Evolutionary conservation across 306 rosid genomes (phyloP).

Genomic region (Cotoneaster glaucophyllus): DNA sequence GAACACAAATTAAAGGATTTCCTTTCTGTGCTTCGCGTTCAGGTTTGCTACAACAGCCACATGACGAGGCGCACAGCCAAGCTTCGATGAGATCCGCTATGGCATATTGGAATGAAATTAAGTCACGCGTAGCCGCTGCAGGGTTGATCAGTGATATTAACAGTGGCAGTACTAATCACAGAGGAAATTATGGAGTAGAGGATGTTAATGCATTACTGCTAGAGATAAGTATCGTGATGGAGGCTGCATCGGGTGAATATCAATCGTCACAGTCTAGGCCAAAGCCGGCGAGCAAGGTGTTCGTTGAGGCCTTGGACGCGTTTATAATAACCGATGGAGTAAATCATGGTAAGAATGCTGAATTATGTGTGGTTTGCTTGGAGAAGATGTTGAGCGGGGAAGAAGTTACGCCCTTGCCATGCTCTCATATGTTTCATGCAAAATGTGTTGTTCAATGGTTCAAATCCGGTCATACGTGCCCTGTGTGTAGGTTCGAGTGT

Average conservation of each 20-base stretch:
- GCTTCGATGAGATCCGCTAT: neutral
- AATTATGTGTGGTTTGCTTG: neutral
- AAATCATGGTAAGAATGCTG: neutral
- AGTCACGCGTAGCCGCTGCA: neutral
- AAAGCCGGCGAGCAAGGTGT: neutral
- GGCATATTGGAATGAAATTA: neutral
- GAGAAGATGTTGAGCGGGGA: neutral
- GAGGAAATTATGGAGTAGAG: neutral
- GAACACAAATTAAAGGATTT: neutral
- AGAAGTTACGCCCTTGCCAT: neutral
- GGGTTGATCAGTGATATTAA: neutral
- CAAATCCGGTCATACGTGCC: neutral
- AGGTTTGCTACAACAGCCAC: neutral
- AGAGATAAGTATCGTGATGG: neutral
- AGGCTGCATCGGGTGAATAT: neutral
- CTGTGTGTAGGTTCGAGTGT: neutral
- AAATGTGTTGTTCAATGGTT: neutral
- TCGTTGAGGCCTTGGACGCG: neutral
- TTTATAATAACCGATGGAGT: neutral
- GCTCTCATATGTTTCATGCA: slow-evolving; percentile 8
- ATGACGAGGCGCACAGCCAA: neutral
- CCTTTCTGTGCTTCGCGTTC: neutral
- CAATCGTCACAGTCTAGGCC: neutral
- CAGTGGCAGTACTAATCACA: neutral
- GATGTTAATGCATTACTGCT: neutral